Evolutionary conservation across 176 grass and related monocot genomes (phyloP).

Genomic region (Aegilops umbellulata): DNA sequence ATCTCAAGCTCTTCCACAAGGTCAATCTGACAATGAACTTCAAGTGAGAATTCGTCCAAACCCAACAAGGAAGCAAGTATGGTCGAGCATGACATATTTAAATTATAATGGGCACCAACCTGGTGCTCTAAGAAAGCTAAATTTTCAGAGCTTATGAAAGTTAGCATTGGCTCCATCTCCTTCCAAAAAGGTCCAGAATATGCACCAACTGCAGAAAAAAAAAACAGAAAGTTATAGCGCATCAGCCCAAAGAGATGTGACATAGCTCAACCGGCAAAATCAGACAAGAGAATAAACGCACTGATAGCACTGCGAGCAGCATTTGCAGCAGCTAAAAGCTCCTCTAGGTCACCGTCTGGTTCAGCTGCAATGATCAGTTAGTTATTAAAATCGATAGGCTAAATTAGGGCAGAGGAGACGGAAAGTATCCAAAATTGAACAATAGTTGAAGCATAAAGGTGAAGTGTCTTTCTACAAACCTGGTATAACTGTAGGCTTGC

Average conservation of each 20-base stretch:
- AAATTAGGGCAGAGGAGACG: neutral
- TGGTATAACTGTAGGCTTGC: neutral
- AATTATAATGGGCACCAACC: slow-evolving; percentile 42
- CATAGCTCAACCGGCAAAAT: neutral
- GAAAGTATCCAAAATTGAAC: neutral
- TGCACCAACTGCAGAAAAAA: slow-evolving; percentile 57
- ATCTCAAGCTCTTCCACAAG: slow-evolving; percentile 77
- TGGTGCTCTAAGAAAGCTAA: slow-evolving; percentile 68
- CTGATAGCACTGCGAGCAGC: slow-evolving; percentile 68
- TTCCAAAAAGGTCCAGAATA: slow-evolving; percentile 79
- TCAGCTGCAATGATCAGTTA: slow-evolving; percentile 53
- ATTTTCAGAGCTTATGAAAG: slow-evolving; percentile 53
- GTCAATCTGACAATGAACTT: slow-evolving; percentile 51
- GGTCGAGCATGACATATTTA: slow-evolving; percentile 2
- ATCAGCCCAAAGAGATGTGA: neutral
- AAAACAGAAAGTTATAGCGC: slow-evolving; percentile 8
- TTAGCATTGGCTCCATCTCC: slow-evolving; percentile 84
- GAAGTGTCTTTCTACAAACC: neutral
- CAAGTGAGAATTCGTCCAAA: neutral
- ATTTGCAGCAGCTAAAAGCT: slow-evolving; percentile 76
- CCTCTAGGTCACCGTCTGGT: slow-evolving; percentile 73
- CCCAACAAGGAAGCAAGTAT: slow-evolving; percentile 3
- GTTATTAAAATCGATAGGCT: slow-evolving; percentile 15
- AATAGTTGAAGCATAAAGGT: neutral
- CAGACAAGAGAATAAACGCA: slow-evolving; percentile 33